Evolutionary conservation across 371 early-diverging fungal species (phyloP).

Genomic region (Mucor mucedo): DNA sequence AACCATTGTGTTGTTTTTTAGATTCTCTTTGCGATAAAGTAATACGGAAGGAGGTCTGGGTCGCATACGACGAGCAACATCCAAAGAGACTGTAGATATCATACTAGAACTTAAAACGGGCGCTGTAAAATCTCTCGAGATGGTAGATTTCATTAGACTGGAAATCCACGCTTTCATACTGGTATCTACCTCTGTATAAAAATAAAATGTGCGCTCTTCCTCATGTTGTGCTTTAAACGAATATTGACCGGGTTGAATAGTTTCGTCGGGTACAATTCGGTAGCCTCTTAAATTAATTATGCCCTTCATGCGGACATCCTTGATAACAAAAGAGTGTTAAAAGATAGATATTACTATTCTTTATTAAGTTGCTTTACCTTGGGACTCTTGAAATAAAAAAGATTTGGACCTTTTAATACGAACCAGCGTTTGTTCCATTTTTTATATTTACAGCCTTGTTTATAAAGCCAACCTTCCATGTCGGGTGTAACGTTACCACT

Average conservation of each 20-base stretch:
- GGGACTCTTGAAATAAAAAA: conserved; percentile 70
- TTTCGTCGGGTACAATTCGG: conserved; percentile 58
- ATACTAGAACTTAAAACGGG: conserved; percentile 72
- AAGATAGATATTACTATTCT: background rate
- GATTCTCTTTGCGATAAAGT: conserved; percentile 29
- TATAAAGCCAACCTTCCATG: conserved; percentile 70
- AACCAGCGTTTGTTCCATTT: conserved; percentile 76
- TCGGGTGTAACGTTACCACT: conserved; percentile 52
- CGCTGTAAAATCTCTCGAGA: conserved; percentile 58
- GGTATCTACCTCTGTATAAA: conserved; percentile 59
- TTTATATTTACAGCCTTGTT: conserved; percentile 68
- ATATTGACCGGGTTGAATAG: conserved; percentile 65
- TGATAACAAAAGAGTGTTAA: background rate
- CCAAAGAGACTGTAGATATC: conserved; percentile 65
- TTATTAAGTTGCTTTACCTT: conserved; percentile 36
- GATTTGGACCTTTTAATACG: conserved; percentile 64
- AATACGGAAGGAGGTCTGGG: conserved; percentile 70
- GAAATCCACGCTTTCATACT: conserved; percentile 63
- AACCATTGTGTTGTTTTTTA: background rate
- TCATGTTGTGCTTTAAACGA: conserved; percentile 71
- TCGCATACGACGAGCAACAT: conserved; percentile 63
- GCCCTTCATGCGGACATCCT: conserved; percentile 58
- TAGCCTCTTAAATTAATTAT: conserved; percentile 60
- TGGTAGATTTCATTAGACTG: conserved; percentile 70
- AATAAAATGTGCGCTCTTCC: conserved; percentile 60